Conservation (phyloP, 805 yeast genomes). For the Crinitomyces ghanaensis region DNA sequence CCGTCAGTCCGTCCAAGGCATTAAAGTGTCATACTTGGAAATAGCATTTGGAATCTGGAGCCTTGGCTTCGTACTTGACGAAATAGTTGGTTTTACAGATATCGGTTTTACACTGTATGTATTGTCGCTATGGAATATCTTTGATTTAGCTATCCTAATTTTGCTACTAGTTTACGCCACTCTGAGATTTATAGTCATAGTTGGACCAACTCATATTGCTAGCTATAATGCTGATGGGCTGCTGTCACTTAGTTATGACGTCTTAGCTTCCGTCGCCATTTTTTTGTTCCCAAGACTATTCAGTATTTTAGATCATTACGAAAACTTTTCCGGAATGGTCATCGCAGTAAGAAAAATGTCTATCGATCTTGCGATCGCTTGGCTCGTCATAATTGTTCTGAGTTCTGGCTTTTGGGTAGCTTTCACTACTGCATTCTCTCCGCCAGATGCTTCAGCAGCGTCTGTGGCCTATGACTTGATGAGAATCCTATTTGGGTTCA, state of each 20-base stretch:
- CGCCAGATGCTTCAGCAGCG: conserved; percentile 30
- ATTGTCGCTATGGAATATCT: conserved; percentile 42
- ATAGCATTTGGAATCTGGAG: conserved; percentile 34
- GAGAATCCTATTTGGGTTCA: conserved; percentile 44
- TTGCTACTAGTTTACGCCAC: conserved; percentile 28
- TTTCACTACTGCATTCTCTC: conserved; percentile 37
- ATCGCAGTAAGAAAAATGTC: conserved; percentile 41
- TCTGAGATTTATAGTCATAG: conserved; percentile 14
- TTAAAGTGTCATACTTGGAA: conserved; percentile 22
- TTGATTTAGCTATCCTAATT: conserved; percentile 34
- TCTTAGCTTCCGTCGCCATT: conserved; percentile 34
- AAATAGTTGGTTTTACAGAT: conserved; percentile 31
- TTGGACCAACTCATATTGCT: conserved; percentile 1
- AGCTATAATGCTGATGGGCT: conserved; percentile 2
- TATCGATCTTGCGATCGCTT: conserved; percentile 38
- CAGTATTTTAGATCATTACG: conserved; percentile 39
- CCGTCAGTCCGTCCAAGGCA: conserved; percentile 11
- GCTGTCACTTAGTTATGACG: conserved; percentile 18
- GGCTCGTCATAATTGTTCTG: conserved; percentile 37
- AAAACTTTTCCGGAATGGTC: conserved; percentile 40
- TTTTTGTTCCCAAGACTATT: conserved; percentile 39
- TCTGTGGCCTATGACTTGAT: conserved; percentile 41
- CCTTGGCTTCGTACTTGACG: conserved; percentile 38
- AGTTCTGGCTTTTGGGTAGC: conserved; percentile 46
- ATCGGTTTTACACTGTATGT: conserved; percentile 37